Percentiles rank a stretch among this genome's conserved stretches.
Conservation (phyloP, 2,329 filamentous ascomycete genomes). For the Curvularia sp. region DNA sequence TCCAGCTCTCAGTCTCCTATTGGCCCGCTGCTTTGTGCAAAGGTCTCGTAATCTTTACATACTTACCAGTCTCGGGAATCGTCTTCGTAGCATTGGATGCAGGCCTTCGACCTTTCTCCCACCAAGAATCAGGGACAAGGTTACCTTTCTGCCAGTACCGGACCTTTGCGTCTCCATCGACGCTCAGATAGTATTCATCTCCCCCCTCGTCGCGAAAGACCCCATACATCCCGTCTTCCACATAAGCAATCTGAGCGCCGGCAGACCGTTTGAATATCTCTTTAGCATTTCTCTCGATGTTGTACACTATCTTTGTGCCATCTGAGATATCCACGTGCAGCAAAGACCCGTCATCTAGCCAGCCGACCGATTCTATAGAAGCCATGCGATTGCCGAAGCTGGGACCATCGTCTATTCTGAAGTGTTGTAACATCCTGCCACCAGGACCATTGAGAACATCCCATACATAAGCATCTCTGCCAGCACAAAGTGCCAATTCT, state of each 20-base stretch:
- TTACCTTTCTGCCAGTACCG: constrained; percentile 31
- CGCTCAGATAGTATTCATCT: constrained; percentile 28
- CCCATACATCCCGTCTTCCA: constrained; percentile 25
- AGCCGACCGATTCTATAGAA: not conserved
- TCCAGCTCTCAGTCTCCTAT: not conserved
- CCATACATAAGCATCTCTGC: not conserved
- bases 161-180: constrained; percentile 35
- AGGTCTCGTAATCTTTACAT: constrained; percentile 28
- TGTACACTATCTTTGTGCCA: constrained; percentile 30
- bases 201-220: constrained; percentile 16
- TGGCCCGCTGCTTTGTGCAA: not conserved
- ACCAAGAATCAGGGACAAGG: constrained; percentile 20
- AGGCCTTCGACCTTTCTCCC: constrained; percentile 20
- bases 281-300: constrained; percentile 34
- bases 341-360: not conserved
- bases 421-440: constrained; percentile 26
- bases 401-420: constrained; percentile 19
- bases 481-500: not conserved
- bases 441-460: not conserved
- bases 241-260: constrained; percentile 15
- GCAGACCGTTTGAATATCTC: constrained; percentile 34
- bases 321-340: not conserved
- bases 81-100: constrained; percentile 1
- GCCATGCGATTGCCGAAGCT: not conserved
- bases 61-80: constrained; percentile 28